Percentiles rank a stretch among this genome's conserved stretches.
Conservation (phyloP, 2,329 filamentous ascomycete species). For the Knufia fluminis region DNA sequence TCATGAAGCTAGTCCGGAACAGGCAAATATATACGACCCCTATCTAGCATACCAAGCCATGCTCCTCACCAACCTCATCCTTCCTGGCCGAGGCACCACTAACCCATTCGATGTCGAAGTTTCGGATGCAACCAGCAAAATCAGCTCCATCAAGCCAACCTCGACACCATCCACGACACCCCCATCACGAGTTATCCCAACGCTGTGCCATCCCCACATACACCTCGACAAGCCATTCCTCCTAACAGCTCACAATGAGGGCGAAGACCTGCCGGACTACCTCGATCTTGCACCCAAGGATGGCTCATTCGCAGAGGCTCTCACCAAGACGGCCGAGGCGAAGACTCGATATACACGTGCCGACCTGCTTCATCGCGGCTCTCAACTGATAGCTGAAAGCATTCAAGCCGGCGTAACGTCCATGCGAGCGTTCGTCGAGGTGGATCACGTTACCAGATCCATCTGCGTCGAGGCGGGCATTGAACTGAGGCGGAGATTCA, state of each 20-base stretch:
- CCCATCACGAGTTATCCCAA: constrained; percentile 36
- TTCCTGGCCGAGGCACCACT: constrained; percentile 14
- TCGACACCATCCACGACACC: constrained; percentile 9
- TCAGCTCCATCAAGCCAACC: constrained; percentile 15
- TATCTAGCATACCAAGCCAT: too few species aligned
- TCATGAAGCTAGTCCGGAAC: neutral
- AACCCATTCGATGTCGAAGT: constrained; percentile 16
- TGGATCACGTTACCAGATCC: constrained; percentile 52
- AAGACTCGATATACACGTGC: constrained; percentile 53
- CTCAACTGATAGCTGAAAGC: constrained; percentile 57
- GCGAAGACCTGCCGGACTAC: constrained; percentile 32
- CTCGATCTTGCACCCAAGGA: constrained; percentile 49
- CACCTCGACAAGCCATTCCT: constrained; percentile 52
- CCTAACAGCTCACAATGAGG: constrained; percentile 23
- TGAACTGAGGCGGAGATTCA: constrained; percentile 47
- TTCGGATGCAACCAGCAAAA: constrained; percentile 10
- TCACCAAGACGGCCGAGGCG: constrained; percentile 48
- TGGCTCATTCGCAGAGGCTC: constrained; percentile 58
- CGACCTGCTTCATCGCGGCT: constrained; percentile 56
- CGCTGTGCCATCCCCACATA: constrained; percentile 62
- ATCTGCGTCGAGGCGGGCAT: constrained; percentile 51
- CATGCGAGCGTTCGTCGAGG: constrained; percentile 62
- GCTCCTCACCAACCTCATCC: constrained; percentile 17
- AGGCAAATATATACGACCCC: neutral
- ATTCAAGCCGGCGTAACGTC: constrained; percentile 56